Conservation (phyloP, 2,329 filamentous ascomycete species). For the Bipolaris sorokiniana region DNA sequence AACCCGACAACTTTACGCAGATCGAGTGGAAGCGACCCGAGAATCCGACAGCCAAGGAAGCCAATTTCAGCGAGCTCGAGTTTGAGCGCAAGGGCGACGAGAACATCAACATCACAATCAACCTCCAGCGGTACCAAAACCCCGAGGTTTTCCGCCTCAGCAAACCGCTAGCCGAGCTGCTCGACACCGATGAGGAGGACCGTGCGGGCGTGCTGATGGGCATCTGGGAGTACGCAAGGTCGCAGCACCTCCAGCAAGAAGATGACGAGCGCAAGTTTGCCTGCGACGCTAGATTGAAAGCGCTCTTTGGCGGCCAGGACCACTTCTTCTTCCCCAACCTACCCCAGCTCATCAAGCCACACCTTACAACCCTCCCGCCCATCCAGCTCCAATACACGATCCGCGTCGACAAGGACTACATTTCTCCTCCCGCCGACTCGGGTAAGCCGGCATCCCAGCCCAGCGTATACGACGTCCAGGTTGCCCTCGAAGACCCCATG, state of each 20-base stretch:
- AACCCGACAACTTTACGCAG: constrained; percentile 65
- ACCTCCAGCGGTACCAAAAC: constrained; percentile 80
- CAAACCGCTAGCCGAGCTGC: constrained; percentile 77
- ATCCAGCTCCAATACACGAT: constrained; percentile 90
- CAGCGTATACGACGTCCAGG: constrained; percentile 88
- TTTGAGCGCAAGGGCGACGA: constrained; percentile 94
- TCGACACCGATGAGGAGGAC: constrained; percentile 87
- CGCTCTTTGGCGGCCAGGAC: constrained; percentile 74
- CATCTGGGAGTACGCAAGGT: constrained; percentile 92
- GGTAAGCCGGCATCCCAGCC: constrained; percentile 67
- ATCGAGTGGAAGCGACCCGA: constrained; percentile 89
- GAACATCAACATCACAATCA: constrained; percentile 89
- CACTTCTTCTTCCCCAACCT: constrained; percentile 85
- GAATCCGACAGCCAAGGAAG: constrained; percentile 66
- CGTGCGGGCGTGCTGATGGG: constrained; percentile 87
- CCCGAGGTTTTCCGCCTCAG: constrained; percentile 85
- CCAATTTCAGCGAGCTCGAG: constrained; percentile 87
- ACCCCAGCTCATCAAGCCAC: constrained; percentile 76
- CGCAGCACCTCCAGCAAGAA: constrained; percentile 86
- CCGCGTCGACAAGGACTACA: constrained; percentile 73
- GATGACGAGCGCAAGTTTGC: constrained; percentile 93
- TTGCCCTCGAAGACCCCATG: constrained; percentile 83
- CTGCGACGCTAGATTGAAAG: constrained; percentile 81
- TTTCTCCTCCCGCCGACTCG: constrained; percentile 70
- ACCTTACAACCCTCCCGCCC: constrained; percentile 80